Conservation (phyloP, 2,329 filamentous ascomycete genomes). For the Colletotrichum gloeosporioides region DNA sequence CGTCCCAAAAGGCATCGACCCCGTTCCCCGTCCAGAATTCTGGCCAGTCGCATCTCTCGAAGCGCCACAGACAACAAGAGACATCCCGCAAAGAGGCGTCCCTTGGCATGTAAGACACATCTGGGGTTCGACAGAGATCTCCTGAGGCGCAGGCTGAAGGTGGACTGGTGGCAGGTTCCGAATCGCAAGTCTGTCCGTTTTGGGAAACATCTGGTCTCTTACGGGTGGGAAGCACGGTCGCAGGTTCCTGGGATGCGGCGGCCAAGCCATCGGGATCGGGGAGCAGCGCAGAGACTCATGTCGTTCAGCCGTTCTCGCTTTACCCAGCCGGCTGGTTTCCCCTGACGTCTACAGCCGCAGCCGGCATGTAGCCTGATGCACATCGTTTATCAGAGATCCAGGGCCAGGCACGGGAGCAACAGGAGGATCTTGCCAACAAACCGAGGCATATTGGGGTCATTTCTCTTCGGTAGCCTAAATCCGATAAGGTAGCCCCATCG, state of each 20-base stretch:
- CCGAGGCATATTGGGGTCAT: neutral
- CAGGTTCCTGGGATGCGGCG: neutral
- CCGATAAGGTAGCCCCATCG: neutral
- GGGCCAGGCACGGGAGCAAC: neutral
- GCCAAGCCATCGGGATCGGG: constrained; percentile 7
- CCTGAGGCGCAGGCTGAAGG: neutral
- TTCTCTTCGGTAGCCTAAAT: constrained; percentile 8
- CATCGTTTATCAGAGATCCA: constrained; percentile 12
- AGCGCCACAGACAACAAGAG: neutral
- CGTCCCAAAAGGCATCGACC: neutral
- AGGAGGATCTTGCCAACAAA: neutral
- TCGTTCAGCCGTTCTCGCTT: neutral
- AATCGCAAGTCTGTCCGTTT: constrained; percentile 23
- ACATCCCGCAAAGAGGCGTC: neutral
- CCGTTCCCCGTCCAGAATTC: neutral
- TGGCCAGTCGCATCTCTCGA: constrained; percentile 9
- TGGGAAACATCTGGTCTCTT: constrained; percentile 12
- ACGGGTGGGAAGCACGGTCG: constrained; percentile 11
- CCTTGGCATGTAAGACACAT: constrained; percentile 8
- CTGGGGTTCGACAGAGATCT: neutral
- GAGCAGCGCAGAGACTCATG: neutral
- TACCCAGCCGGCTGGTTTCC: neutral
- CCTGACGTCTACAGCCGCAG: neutral
- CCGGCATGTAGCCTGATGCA: neutral
- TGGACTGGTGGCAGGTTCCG: neutral